A percentile compares a stretch with the other conserved stretches of the same genome.
Conservation (phyloP, 2,329 filamentous ascomycete species). For the Neonectria hederae region DNA sequence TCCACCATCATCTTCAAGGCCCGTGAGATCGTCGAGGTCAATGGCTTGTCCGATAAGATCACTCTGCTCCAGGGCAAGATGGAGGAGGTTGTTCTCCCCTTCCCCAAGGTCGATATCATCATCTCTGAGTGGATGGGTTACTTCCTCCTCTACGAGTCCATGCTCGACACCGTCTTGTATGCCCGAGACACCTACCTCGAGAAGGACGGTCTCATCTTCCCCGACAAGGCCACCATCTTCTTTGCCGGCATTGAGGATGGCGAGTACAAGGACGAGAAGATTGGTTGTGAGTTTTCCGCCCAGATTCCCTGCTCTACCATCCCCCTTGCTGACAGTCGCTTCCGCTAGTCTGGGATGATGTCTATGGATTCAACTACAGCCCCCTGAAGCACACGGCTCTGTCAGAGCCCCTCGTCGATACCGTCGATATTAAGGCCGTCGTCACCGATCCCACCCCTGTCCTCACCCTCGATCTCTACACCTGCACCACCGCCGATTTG, state of each 20-base stretch:
- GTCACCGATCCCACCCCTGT: slow-evolving; percentile 90
- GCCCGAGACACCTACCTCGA: slow-evolving; percentile 91
- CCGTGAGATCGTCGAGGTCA: slow-evolving; percentile 89
- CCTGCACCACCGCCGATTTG: slow-evolving; percentile 82
- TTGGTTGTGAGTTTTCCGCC: slow-evolving; percentile 78
- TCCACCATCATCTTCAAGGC: slow-evolving; percentile 99
- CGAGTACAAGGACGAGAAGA: slow-evolving; percentile 99
- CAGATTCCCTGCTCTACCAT: not conserved
- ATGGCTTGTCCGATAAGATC: slow-evolving; percentile 95
- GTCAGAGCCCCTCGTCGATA: slow-evolving; percentile 96
- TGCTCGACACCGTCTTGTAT: slow-evolving; percentile 98
- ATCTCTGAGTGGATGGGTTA: slow-evolving; percentile 99
- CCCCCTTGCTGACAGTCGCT: slow-evolving; percentile 5
- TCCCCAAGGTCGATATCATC: slow-evolving; percentile 97
- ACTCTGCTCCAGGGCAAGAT: slow-evolving; percentile 99
- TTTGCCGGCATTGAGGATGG: slow-evolving; percentile 97
- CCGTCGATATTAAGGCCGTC: slow-evolving; percentile 95
- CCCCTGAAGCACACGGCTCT: slow-evolving; percentile 94
- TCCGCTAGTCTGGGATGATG: slow-evolving; percentile 92
- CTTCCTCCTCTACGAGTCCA: slow-evolving; percentile 98
- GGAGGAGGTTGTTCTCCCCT: slow-evolving; percentile 96
- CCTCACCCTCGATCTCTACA: slow-evolving; percentile 93
- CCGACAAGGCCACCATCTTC: slow-evolving; percentile 98
- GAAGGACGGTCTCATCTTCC: slow-evolving; percentile 93
- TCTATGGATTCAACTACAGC: slow-evolving; percentile 97